Percentiles rank a stretch among this genome's conserved stretches.
Conservation (phyloP, 306 rosid species). For the Luffa acutangula region DNA sequence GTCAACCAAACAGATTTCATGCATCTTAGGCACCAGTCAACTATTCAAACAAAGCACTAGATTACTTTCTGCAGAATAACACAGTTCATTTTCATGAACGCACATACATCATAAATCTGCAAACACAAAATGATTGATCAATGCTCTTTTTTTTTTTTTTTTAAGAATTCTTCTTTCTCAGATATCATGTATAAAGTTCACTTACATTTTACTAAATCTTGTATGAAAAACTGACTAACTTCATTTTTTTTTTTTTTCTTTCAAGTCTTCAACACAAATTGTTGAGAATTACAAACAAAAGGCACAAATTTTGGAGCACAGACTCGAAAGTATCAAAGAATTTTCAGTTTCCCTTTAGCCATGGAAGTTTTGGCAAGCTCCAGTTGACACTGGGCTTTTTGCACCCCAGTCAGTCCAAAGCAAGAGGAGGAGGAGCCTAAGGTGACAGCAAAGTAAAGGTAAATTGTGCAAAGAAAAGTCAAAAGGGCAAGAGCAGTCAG, state of each 20-base stretch:
- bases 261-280: background rate
- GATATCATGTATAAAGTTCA: background rate
- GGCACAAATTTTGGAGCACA: too few relatives aligned
- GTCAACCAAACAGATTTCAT: background rate
- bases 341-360: conserved; percentile 67
- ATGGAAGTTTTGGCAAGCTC: conserved; percentile 52
- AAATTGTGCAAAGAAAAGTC: conserved; percentile 59
- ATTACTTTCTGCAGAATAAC: too few relatives aligned
- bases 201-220: background rate
- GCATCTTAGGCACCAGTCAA: background rate
- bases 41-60: background rate
- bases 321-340: conserved; percentile 32
- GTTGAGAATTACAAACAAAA: background rate
- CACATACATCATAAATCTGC: background rate
- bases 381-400: conserved; percentile 51
- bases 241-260: background rate
- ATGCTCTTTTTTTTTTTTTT: background rate
- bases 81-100: background rate
- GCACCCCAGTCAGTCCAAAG: conserved; percentile 43
- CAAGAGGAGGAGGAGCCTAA: conserved; percentile 43
- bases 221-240: background rate
- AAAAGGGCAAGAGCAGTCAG: conserved; percentile 56
- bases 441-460: conserved; percentile 86
- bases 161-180: too few relatives aligned
- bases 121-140: background rate